These are phyloP conservation scores for Agaricus blazei DNA, from an alignment of 768 basidiomycete species.

Conservation along the genomic window DNA sequence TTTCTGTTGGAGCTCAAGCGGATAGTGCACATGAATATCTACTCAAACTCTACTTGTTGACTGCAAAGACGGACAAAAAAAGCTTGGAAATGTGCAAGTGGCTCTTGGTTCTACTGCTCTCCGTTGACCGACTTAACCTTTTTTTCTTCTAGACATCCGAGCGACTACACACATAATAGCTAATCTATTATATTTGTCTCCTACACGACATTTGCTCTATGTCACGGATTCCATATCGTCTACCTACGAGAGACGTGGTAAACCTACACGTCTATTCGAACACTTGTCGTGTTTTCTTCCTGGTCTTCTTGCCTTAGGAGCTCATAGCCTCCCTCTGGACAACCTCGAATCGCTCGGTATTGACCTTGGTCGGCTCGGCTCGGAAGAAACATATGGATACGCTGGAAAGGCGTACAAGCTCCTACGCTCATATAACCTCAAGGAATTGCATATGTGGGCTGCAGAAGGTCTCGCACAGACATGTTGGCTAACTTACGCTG, in stretches of 20 bases:
- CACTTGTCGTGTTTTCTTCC: conserved; percentile 79
- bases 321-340: conserved; percentile 53
- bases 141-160: conserved; percentile 43
- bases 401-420: conserved; percentile 28
- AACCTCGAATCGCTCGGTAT: conserved; percentile 45
- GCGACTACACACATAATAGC: conserved; percentile 58
- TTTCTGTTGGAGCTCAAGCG: conserved; percentile 61
- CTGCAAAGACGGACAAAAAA: conserved; percentile 52
- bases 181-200: conserved; percentile 63
- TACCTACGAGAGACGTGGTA: conserved; percentile 21
- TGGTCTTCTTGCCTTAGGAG: conserved; percentile 70
- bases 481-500: conserved; percentile 68
- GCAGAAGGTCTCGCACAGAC: conserved; percentile 71
- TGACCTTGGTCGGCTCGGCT: conserved; percentile 36
- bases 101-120: not conserved
- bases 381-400: conserved; percentile 27
- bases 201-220: conserved; percentile 60
- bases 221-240: conserved; percentile 47
- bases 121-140: not conserved
- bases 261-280: conserved; percentile 52
- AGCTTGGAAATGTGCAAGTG: conserved; percentile 64
- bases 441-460: conserved; percentile 67
- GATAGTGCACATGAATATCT: conserved; percentile 79
- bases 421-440: conserved; percentile 45
- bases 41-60: conserved; percentile 68